phyloP scores from a whole-genome alignment of 2,329 filamentous ascomycete species.

The Cyphellophora attinorum region DNA sequence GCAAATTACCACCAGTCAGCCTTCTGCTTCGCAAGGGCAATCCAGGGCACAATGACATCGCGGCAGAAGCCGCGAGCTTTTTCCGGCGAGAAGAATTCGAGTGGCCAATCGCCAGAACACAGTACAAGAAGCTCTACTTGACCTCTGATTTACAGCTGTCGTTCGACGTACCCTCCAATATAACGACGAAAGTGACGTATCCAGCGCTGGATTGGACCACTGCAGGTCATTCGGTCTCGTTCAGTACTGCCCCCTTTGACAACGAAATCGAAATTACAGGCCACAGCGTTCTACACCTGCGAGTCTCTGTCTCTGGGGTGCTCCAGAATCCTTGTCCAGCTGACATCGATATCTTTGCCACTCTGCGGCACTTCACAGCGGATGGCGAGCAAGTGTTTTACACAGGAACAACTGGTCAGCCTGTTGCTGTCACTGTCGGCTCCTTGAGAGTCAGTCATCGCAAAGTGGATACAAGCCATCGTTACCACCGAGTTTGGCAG shows the following conservation, averaged over 20 bases:
- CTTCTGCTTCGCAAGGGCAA: conserved; percentile 56
- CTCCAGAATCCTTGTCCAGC: conserved; percentile 33
- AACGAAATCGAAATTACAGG: conserved; percentile 61
- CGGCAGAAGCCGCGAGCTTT: conserved; percentile 45
- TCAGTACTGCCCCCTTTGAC: conserved; percentile 48
- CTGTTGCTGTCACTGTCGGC: conserved; percentile 44
- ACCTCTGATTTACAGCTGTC: conserved; percentile 37
- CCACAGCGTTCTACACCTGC: conserved; percentile 54
- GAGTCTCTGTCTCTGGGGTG: conserved; percentile 44
- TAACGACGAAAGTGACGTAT: conserved; percentile 42
- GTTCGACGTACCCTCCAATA: conserved; percentile 20
- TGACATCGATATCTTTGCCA: conserved; percentile 47
- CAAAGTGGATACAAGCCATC: conserved; percentile 35
- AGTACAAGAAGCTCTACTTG: conserved; percentile 54
- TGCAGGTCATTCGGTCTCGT: conserved; percentile 46
- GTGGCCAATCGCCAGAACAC: conserved; percentile 58
- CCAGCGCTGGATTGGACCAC: conserved; percentile 49
- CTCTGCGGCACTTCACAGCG: conserved; percentile 41
- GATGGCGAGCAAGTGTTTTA: conserved; percentile 44
- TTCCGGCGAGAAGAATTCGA: conserved; percentile 46
- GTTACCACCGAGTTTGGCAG: conserved; percentile 35
- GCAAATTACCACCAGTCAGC: conserved; percentile 41
- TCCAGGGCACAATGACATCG: conserved; percentile 56
- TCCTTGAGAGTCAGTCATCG: conserved; percentile 44
- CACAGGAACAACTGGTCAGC: conserved; percentile 46